Base-by-base conservation (phyloP, 164 flowering plant species). In the Hamamelis virginiana region DNA sequence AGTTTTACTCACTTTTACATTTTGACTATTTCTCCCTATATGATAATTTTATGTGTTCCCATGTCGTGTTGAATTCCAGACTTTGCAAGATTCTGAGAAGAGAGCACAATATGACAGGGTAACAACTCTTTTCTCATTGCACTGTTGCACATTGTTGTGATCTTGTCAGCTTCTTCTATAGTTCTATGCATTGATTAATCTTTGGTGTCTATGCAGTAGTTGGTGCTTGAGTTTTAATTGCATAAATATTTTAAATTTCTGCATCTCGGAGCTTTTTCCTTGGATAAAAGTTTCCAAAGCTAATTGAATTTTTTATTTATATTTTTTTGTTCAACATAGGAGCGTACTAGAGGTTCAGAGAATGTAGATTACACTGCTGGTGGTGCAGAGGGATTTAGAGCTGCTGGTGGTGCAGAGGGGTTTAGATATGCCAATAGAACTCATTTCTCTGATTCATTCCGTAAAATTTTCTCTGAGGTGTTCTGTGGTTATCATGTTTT, bases 381-480 rank as follows among this genome's bases (percentile, higher is more conserved):
- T 63, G 80, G 75, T 79, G 74, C 81, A n/a, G 79, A 77, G 62
- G 83, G 80, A 13, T 87, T 84, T 79, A 70, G 76, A 74, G 68
- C 67, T 72, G 53, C 80, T 60, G 75, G 80, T 63, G 80, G 75
- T 78, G 74, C 81, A n/a, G 79, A 77, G 64, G 83, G 80, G 15
- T 87, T 84, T 79, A 70, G 76, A 74, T 61, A 74, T 83, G 77
- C 80, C 69, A 69, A 73, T 72, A 70, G 66, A 69, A 76, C 74
- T 51, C 77, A 87, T 60, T 92, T 94, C 78, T 91, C 97, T 59
- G 83, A 78, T 75, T 77, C 91, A 47, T 94, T 94, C 81, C 89
- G 79, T 22, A 87, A 84, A 72, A 81, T 88, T 50, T 94, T 94
- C 77, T 87, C 98, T 48, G 92, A 94, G 97, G 98, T 94, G 81